phyloP scores from a whole-genome alignment of 192 early-diverging fungal species.

The Gaertneriomyces sp. region DNA sequence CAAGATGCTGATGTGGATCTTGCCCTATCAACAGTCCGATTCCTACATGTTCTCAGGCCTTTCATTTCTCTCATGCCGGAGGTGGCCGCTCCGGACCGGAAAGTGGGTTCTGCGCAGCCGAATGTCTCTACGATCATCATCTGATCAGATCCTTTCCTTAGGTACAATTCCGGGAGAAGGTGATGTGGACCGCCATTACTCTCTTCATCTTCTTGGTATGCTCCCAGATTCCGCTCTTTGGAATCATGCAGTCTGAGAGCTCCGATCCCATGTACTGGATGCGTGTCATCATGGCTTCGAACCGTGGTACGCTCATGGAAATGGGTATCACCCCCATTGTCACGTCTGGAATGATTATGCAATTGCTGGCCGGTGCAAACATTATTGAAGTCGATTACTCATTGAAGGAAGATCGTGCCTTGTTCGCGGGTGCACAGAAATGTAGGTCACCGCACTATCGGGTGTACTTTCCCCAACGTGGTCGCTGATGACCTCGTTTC shows the following conservation, averaged over 20 bases:
- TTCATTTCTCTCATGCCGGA: slow-evolving; percentile 98
- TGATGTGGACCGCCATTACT: slow-evolving; percentile 99
- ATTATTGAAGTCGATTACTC: slow-evolving; percentile 99
- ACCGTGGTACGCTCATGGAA: slow-evolving; percentile 99
- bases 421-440: slow-evolving; percentile 99
- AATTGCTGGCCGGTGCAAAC: slow-evolving; percentile 96
- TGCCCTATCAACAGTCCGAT: slow-evolving; percentile 63
- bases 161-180: slow-evolving; percentile 97
- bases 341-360: slow-evolving; percentile 99
- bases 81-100: slow-evolving; percentile 93
- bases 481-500: background rate
- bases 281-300: slow-evolving; percentile 98
- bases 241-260: slow-evolving; percentile 99
- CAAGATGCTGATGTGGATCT: too few relatives aligned
- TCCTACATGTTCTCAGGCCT: slow-evolving; percentile 93
- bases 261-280: slow-evolving; percentile 99
- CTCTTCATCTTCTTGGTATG: slow-evolving; percentile 99
- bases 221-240: slow-evolving; percentile 99
- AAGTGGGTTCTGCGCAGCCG: slow-evolving; percentile 52
- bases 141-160: slow-evolving; percentile 19
- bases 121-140: slow-evolving; percentile 11
- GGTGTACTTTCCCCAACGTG: background rate
- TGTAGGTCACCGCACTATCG: slow-evolving; percentile 30
- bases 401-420: slow-evolving; percentile 95
- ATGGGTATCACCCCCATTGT: slow-evolving; percentile 99